Evolutionary conservation across 1,284 basidiomycete species (phyloP), one percentile per base, ranked within the genome.

Genomic region (Erythrobasidium hasegawianum): DNA sequence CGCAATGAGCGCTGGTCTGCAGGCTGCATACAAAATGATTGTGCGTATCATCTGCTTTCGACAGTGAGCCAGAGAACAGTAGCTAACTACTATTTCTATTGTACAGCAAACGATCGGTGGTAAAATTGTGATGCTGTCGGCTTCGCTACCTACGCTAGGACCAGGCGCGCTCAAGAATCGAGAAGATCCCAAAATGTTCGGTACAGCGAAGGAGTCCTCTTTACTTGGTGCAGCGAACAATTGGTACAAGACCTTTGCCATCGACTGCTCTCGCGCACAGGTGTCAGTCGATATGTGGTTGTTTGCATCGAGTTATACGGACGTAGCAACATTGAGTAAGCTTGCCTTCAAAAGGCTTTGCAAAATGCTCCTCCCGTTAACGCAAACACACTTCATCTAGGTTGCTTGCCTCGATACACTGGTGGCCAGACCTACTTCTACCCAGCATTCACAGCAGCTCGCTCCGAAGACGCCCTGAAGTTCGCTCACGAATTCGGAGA

Each of bases 231-330:
- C 89, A 0, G 77, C 74, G 26, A 90, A 89, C 38, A 84, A 88
- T 8, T 99, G 97, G 81, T 99, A 97, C 84, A 99, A 98, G 83
- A 93, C 91, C 0, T 97, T 98, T 73, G 92, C 96, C n/a, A 98
- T 98, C 76, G 95, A 98, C 73, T 98, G 95, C 78, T 97, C 95
- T 7, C 86, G 95, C 71, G 87, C 89, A 9, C 96, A 98, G 78
- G 89, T 99, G 40, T 94, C 94, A 0, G 94, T 99, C 62, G 95
- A 98, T 78, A 97, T 99, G 95, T 98, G 97, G 87, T 82, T 98
- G 60, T 97, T 97, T 80, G 89, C 89, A 68, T 83, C 90, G 14
- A 82, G 83, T 26, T 99, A 98, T 78, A 94, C 95, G 71, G 96
- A 99, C 78, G 90, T 98, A 43, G 92, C 96, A 1, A 94, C 88